phyloP scores from a whole-genome alignment of 2,329 filamentous ascomycete genomes.

The Colletotrichum nymphaeae region DNA sequence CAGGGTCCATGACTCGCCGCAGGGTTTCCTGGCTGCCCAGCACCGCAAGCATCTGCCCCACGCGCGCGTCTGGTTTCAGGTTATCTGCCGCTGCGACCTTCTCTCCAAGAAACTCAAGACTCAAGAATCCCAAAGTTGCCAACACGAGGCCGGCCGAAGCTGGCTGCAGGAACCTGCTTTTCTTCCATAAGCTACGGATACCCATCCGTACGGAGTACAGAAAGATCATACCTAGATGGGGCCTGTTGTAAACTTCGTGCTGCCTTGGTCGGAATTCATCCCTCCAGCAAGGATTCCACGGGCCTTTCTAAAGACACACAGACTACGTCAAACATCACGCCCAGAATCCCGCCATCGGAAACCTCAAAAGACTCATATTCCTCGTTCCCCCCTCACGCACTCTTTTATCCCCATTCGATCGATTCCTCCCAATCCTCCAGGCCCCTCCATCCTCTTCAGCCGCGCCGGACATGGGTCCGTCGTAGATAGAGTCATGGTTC shows the following conservation, averaged over 20 bases:
- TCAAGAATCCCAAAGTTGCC: too few relatives aligned
- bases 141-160: too few relatives aligned
- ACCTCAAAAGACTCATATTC: background rate
- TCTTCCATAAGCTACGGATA: too few relatives aligned
- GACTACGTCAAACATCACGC: background rate
- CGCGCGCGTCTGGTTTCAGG: constrained; percentile 13
- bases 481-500: constrained; percentile 6
- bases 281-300: background rate
- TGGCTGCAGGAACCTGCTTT: too few relatives aligned
- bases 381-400: background rate
- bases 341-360: background rate
- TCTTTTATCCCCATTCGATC: background rate
- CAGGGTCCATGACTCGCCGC: constrained; percentile 14
- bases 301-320: background rate
- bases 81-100: background rate
- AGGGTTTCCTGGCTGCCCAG: background rate
- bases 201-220: too few relatives aligned
- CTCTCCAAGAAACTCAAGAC: too few relatives aligned
- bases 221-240: too few relatives aligned
- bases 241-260: background rate
- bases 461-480: constrained; percentile 10
- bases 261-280: background rate
- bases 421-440: background rate
- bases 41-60: background rate
- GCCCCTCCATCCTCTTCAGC: background rate